Base-by-base conservation (phyloP, 2,329 filamentous ascomycete species). In the Graphilbum sp. region DNA sequence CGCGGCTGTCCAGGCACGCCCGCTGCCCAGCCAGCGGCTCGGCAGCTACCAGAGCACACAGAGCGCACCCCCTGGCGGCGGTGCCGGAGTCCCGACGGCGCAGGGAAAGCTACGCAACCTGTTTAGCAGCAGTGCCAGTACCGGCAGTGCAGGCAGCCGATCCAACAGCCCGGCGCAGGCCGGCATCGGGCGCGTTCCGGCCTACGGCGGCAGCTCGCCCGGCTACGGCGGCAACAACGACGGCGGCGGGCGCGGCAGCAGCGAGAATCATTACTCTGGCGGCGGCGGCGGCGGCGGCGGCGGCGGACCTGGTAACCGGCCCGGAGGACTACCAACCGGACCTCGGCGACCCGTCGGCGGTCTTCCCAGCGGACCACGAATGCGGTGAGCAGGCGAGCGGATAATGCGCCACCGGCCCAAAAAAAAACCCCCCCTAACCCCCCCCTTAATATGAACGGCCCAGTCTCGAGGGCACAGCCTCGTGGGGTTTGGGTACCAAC, bases 71-170 rank as follows among this genome's bases (percentile, higher is more conserved):
- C 32, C 19, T 45, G 50, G 54, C 51, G 61, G 65, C 13, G 37
- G 38, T 11, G 49, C 52, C 43, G 52, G 54, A 49, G 61, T 65
- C 3, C n/a, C 30, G 30, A 8, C 30, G 7, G 85, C 85, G 36
- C 83, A 92, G 59, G 83, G 93, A 49, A 67, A 83, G 47, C 62
- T 95, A 48, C 83, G 85, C 52, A 83, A 86, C 50, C 60, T 94
- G 34, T 85, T 85, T 67, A 75, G 73, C n/a, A 32, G 31, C 29
- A 31, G 18, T 4, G 29, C 58, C 70, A 18, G 65, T 69, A 46
- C 70, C 69, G 32, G 62, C 63, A 35, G 78, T 73, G 45, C 72
- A 74, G 9, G 60, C 60, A 60, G 61, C 4, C 64, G 67, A 36
- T 42, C 45, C 4, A 34, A 33, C 21, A 46, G 45, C 20, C 45